Evolutionary conservation across 2,329 filamentous ascomycete genomes (phyloP).

Genomic region (Chlorencoelia australis): DNA sequence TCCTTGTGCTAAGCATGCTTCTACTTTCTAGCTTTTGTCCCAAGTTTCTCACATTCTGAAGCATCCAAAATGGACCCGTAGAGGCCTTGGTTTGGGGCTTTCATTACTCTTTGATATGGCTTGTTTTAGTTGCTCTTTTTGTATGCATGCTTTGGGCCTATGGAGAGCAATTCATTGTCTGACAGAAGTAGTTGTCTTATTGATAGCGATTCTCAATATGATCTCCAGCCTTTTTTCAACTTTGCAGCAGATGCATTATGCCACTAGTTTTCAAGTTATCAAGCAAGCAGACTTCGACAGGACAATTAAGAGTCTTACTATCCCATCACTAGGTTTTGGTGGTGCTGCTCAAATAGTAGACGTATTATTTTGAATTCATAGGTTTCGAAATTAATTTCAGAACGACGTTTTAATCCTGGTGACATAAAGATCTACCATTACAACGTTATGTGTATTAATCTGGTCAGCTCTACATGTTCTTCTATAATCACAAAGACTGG

Average conservation of each 20-base stretch:
- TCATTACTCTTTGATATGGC: conserved; percentile 22
- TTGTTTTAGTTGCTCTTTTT: conserved; percentile 16
- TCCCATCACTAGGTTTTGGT: conserved; percentile 34
- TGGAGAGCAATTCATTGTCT: conserved; percentile 19
- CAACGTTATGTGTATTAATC: conserved; percentile 38
- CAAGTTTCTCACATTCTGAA: conserved; percentile 1
- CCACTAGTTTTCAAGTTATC: conserved; percentile 14
- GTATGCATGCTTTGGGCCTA: conserved; percentile 22
- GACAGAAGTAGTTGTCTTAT: conserved; percentile 18
- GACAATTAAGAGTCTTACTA: conserved; percentile 27
- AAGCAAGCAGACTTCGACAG: conserved; percentile 29
- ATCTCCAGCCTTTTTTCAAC: conserved; percentile 23
- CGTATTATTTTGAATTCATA: conserved; percentile 39
- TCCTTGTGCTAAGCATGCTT: background rate
- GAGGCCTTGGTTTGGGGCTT: conserved; percentile 20
- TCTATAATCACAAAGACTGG: background rate
- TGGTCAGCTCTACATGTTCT: conserved; percentile 30
- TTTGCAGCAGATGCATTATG: conserved; percentile 25
- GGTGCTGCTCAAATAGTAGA: conserved; percentile 34
- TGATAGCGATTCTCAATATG: conserved; percentile 20
- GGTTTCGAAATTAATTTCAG: conserved; percentile 10
- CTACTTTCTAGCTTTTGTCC: too few relatives aligned
- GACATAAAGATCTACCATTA: conserved; percentile 39
- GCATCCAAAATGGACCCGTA: conserved; percentile 19
- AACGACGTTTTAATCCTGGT: conserved; percentile 4